phyloP scores from a whole-genome alignment of 2,329 filamentous ascomycete genomes.

The Cladosporium phlei region DNA sequence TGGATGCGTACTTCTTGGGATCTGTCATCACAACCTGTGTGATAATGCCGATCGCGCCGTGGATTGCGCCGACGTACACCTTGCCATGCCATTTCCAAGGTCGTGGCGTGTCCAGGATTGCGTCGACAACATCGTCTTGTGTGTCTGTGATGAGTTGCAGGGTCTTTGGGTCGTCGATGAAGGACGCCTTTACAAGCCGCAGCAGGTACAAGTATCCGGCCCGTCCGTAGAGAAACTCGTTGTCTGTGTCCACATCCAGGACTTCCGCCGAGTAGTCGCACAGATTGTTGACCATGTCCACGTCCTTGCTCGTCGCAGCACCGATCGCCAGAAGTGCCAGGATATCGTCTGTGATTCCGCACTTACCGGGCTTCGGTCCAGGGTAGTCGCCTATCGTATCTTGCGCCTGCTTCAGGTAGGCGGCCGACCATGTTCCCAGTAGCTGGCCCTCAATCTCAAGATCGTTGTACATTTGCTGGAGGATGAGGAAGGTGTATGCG shows the following conservation, averaged over 20 bases:
- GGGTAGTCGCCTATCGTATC: conserved; percentile 46
- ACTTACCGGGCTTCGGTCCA: conserved; percentile 42
- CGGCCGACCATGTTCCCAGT: conserved; percentile 47
- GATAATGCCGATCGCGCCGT: conserved; percentile 66
- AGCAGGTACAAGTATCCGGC: conserved; percentile 66
- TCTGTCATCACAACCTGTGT: conserved; percentile 62
- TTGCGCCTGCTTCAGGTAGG: conserved; percentile 48
- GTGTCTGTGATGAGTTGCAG: conserved; percentile 51
- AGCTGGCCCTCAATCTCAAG: conserved; percentile 42
- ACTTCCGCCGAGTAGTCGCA: conserved; percentile 48
- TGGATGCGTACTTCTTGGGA: conserved; percentile 49
- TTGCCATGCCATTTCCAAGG: conserved; percentile 63
- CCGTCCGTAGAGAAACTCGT: conserved; percentile 64
- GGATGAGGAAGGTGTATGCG: conserved; percentile 47
- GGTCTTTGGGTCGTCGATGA: conserved; percentile 46
- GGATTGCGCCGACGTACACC: conserved; percentile 60
- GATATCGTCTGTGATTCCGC: conserved; percentile 48
- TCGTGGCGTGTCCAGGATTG: conserved; percentile 52
- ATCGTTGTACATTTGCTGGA: conserved; percentile 47
- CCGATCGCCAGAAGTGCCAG: conserved; percentile 47
- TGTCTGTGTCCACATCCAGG: conserved; percentile 44
- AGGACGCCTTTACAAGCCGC: conserved; percentile 56
- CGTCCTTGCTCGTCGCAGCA: conserved; percentile 46
- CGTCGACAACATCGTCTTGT: conserved; percentile 53
- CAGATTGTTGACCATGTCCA: conserved; percentile 46